Evolutionary conservation across 164 flowering plant species (phyloP).

Genomic region (Santalum album): DNA sequence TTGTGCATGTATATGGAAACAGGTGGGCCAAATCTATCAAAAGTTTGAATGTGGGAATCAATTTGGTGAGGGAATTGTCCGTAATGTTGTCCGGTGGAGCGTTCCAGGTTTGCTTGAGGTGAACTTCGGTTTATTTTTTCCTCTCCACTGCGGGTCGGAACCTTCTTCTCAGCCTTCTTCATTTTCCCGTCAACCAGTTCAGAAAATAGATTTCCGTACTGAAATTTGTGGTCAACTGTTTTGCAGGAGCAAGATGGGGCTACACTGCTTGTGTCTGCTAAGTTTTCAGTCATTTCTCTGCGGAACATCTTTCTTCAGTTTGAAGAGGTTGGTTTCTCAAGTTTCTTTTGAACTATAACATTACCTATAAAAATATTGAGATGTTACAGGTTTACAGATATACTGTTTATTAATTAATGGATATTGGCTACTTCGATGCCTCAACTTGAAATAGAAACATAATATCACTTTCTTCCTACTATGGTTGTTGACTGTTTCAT

Average conservation of each 20-base stretch:
- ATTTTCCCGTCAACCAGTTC: too few relatives aligned
- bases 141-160: too few relatives aligned
- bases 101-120: constrained; percentile 74
- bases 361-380: constrained; percentile 2
- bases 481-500: not conserved
- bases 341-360: not conserved
- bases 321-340: constrained; percentile 71
- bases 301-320: constrained; percentile 82
- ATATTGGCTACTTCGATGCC: not conserved
- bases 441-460: too few relatives aligned
- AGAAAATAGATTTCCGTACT: not conserved
- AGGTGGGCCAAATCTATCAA: constrained; percentile 93
- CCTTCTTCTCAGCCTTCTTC: too few relatives aligned
- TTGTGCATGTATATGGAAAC: constrained; percentile 3
- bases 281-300: constrained; percentile 62
- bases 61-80: constrained; percentile 51
- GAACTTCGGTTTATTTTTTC: too few relatives aligned
- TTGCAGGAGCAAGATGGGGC: constrained; percentile 89
- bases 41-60: constrained; percentile 68
- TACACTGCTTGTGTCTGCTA: constrained; percentile 82
- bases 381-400: not conserved
- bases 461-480: not conserved
- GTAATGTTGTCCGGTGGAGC: constrained; percentile 92
- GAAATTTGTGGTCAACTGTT: not conserved
- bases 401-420: not conserved